Conservation (phyloP, 306 rosid genomes). For the Begonia peltatifolia region DNA sequence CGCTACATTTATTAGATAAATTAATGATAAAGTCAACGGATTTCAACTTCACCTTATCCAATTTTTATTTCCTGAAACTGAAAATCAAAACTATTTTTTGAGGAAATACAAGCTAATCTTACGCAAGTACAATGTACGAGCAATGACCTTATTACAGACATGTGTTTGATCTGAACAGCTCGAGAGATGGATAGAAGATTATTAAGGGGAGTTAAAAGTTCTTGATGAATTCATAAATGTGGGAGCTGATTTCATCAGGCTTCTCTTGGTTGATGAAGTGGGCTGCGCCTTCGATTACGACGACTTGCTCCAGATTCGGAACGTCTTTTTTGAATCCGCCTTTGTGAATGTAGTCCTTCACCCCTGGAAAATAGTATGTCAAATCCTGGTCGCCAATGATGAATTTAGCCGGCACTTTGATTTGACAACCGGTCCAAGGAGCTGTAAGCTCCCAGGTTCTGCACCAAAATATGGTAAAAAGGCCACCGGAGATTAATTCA, state of each 20-base stretch:
- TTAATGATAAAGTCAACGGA: too few relatives aligned
- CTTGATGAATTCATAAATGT: slow-evolving; percentile 15
- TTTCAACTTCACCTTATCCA: too few relatives aligned
- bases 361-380: slow-evolving; percentile 9
- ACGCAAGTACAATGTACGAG: too few relatives aligned
- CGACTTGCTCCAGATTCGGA: slow-evolving; percentile 13
- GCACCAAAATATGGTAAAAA: neutral
- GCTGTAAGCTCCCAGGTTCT: slow-evolving; percentile 24
- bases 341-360: slow-evolving; percentile 15
- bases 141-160: too few relatives aligned
- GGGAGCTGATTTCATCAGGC: slow-evolving; percentile 12
- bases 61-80: too few relatives aligned
- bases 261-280: slow-evolving; percentile 21
- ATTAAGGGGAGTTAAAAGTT: slow-evolving; percentile 4
- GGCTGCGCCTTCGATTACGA: slow-evolving; percentile 20
- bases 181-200: too few relatives aligned
- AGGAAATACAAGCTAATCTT: too few relatives aligned
- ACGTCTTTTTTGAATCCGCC: slow-evolving; percentile 15
- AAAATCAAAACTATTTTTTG: neutral
- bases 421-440: slow-evolving; percentile 16
- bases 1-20: too few relatives aligned
- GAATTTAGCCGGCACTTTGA: slow-evolving; percentile 16
- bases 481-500: too few relatives aligned
- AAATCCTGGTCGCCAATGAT: slow-evolving; percentile 14
- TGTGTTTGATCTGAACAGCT: too few relatives aligned